A percentile compares a stretch with the other conserved stretches of the same genome.
Evolutionary conservation across 2,329 filamentous ascomycete species (phyloP).

Genomic region (Fusarium sp.): DNA sequence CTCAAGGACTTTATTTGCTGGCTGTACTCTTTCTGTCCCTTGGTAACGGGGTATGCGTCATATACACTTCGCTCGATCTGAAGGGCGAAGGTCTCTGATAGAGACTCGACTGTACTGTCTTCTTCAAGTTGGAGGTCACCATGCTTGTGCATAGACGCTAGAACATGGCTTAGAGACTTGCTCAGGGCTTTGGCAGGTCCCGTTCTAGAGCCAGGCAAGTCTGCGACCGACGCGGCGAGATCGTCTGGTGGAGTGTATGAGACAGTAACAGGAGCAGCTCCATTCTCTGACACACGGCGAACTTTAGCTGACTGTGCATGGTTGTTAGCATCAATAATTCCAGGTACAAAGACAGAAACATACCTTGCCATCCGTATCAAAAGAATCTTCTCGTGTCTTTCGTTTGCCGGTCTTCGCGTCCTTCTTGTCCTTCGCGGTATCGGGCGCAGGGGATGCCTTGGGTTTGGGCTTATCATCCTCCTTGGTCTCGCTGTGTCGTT

Average conservation of each 20-base stretch:
- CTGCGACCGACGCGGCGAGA: slow-evolving; percentile 61
- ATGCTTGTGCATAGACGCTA: slow-evolving; percentile 74
- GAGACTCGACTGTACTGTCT: slow-evolving; percentile 69
- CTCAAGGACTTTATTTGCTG: slow-evolving; percentile 79
- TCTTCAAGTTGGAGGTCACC: slow-evolving; percentile 71
- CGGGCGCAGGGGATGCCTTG: slow-evolving; percentile 56
- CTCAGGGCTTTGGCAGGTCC: slow-evolving; percentile 76
- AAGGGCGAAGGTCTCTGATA: slow-evolving; percentile 77
- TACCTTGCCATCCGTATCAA: slow-evolving; percentile 64
- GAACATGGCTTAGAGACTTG: slow-evolving; percentile 73
- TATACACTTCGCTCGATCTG: slow-evolving; percentile 80
- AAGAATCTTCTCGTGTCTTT: slow-evolving; percentile 67
- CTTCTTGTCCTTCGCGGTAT: slow-evolving; percentile 60
- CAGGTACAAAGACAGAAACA: slow-evolving; percentile 16
- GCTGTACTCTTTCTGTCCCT: slow-evolving; percentile 62
- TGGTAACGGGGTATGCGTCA: slow-evolving; percentile 62
- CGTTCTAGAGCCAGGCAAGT: slow-evolving; percentile 72
- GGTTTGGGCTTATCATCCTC: slow-evolving; percentile 66
- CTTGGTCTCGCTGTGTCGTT: slow-evolving; percentile 72
- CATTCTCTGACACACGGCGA: slow-evolving; percentile 66
- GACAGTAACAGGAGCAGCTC: slow-evolving; percentile 44
- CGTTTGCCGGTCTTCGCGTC: slow-evolving; percentile 65
- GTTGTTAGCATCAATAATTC: slow-evolving; percentile 5
- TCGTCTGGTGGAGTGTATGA: slow-evolving; percentile 64
- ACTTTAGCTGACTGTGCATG: slow-evolving; percentile 55